Evolutionary conservation across 805 yeast genomes (phyloP), one percentile per base, ranked within the genome.

Genomic region (Saturnispora kantuleensis): DNA sequence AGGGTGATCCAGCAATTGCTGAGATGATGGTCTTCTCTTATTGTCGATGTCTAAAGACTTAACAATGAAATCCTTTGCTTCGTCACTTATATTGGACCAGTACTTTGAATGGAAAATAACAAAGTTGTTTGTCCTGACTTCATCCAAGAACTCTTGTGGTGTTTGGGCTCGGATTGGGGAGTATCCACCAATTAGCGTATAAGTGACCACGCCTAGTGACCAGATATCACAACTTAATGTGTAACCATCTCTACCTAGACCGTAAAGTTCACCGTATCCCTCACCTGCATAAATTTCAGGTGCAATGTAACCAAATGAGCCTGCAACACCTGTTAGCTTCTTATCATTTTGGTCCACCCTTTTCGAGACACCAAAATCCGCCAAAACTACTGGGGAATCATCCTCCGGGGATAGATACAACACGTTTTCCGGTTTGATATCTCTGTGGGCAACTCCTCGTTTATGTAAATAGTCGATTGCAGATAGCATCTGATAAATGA

Each of bases 341-440:
- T 56, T 61, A 35, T 48, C 44, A 12, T 47, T 29, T 13, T 47
- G 43, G 33, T 48, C 51, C 15, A 90, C 66, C 54, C 76, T 73
- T 61, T 86, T 86, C 31, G 97, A 96, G 50, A 90, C 93, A 41
- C 98, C 98, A 63, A 90, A 90, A 65, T 90, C 98, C 1, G 97
- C 96, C 51, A 90, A 69, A 10, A 89, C 96, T 31, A 90, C 70
- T 44, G 76, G 79, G 8, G 95, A 80, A 49, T 79, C 71, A 11
- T 69, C 73, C n/a, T 69, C 76, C 5, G 62, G 58, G n/a, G 74
- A 68, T 41, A 85, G 64, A 58, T 86, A 89, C 39, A 90, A 70
- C 39, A 90, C 74, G 63, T 90, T 90, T 60, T 90, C 98, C 3
- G 97, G 97, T 64, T 90, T 90, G 56, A 90, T 72, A 61, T 90